phyloP scores from a whole-genome alignment of 441 rosid genomes.

The Monsonia emarginata region DNA sequence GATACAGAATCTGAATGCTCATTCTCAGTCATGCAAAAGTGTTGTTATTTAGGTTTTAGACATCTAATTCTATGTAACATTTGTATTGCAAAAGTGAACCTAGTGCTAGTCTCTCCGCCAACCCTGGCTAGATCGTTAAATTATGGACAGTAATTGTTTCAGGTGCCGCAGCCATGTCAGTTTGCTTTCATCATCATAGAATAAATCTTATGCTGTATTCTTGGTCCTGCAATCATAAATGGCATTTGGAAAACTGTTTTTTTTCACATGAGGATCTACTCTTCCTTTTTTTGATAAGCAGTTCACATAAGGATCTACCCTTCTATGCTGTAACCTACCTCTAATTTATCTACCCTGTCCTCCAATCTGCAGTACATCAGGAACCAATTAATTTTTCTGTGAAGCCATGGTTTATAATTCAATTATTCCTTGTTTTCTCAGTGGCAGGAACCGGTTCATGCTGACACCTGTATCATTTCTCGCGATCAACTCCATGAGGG shows the following conservation, averaged over 20 bases:
- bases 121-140: not conserved
- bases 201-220: not conserved
- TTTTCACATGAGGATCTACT: too few species aligned
- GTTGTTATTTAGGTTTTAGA: not conserved
- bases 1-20: not conserved
- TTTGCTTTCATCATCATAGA: not conserved
- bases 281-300: too few species aligned
- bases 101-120: not conserved
- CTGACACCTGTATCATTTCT: conserved; percentile 56
- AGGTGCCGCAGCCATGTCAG: not conserved
- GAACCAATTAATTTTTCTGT: not conserved
- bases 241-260: not conserved
- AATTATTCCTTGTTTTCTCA: conserved; percentile 22
- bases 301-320: not conserved
- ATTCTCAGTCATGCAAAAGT: not conserved
- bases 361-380: not conserved
- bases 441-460: conserved; percentile 37
- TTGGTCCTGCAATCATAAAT: not conserved
- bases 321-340: not conserved
- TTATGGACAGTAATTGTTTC: not conserved
- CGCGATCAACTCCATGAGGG: conserved; percentile 36
- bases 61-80: not conserved
- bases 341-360: not conserved
- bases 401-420: not conserved
- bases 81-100: not conserved